phyloP scores from a whole-genome alignment of 129 eudicot species.

The Saposhnikovia divaricata region DNA sequence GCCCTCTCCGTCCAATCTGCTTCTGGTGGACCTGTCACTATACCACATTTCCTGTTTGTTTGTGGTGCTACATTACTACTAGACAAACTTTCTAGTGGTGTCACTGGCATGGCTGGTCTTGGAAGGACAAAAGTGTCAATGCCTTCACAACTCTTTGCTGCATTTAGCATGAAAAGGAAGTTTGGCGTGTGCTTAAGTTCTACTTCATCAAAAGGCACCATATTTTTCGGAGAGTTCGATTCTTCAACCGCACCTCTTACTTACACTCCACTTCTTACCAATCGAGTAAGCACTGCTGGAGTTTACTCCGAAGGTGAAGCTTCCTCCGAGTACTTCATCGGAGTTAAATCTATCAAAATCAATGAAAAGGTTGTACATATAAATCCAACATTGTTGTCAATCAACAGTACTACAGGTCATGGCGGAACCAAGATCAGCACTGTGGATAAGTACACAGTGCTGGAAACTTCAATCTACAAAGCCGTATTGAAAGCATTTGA shows the following conservation, averaged over 20 bases:
- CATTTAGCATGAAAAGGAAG: constrained; percentile 17
- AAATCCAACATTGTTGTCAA: background rate
- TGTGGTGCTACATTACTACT: background rate
- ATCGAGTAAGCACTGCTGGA: background rate
- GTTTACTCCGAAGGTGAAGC: background rate
- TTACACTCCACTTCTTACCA: background rate
- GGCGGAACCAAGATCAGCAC: constrained; percentile 49
- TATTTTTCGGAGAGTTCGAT: background rate
- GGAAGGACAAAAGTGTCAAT: constrained; percentile 27
- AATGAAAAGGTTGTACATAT: background rate
- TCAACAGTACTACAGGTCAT: constrained; percentile 16
- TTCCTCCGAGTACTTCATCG: constrained; percentile 21
- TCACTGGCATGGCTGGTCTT: constrained; percentile 28
- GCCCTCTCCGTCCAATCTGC: background rate
- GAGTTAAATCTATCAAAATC: constrained; percentile 20
- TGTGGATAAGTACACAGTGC: constrained; percentile 34
- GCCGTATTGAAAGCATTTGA: constrained; percentile 2
- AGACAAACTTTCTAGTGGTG: background rate
- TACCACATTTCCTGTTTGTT: background rate
- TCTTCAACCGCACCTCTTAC: background rate
- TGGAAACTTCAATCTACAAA: constrained; percentile 28
- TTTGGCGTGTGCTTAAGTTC: constrained; percentile 14
- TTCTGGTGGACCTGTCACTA: background rate
- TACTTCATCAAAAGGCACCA: background rate
- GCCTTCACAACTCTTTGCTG: constrained; percentile 26